Evolutionary conservation across 805 yeast genomes (phyloP).

Genomic region (Danielia oregonensis): DNA sequence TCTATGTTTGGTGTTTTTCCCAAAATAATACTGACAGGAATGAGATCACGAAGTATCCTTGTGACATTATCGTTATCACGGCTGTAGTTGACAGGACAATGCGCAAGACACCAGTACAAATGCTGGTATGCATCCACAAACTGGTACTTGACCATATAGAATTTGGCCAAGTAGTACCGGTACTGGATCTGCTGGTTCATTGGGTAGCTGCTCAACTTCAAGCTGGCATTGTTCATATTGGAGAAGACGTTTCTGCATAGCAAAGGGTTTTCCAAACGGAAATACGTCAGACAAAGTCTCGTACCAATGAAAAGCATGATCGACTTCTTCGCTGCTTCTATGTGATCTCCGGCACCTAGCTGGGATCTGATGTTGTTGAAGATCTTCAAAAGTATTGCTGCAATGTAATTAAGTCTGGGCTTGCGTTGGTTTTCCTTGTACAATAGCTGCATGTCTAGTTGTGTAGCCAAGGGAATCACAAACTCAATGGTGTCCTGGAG

Average conservation of each 20-base stretch:
- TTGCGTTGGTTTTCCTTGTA: constrained; percentile 36
- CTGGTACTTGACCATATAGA: constrained; percentile 50
- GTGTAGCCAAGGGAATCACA: constrained; percentile 43
- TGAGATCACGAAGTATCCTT: constrained; percentile 42
- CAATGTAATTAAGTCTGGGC: constrained; percentile 47
- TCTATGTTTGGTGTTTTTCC: constrained; percentile 48
- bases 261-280: constrained; percentile 50
- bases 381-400: constrained; percentile 51
- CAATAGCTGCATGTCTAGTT: constrained; percentile 39
- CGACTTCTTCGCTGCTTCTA: constrained; percentile 38
- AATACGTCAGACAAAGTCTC: constrained; percentile 54
- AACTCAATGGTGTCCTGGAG: constrained; percentile 34
- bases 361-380: constrained; percentile 60
- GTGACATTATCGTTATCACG: constrained; percentile 33
- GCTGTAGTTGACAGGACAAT: constrained; percentile 25
- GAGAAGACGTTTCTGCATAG: constrained; percentile 60
- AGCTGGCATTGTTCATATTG: constrained; percentile 51
- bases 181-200: constrained; percentile 47
- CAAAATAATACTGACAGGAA: constrained; percentile 51
- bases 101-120: constrained; percentile 49
- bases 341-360: constrained; percentile 35
- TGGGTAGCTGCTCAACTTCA: constrained; percentile 39
- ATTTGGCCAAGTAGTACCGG: constrained; percentile 52
- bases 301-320: constrained; percentile 53
- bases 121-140: constrained; percentile 47